phyloP scores from a whole-genome alignment of 2,329 filamentous ascomycete species.

The Colletotrichum neosansevieriae region DNA sequence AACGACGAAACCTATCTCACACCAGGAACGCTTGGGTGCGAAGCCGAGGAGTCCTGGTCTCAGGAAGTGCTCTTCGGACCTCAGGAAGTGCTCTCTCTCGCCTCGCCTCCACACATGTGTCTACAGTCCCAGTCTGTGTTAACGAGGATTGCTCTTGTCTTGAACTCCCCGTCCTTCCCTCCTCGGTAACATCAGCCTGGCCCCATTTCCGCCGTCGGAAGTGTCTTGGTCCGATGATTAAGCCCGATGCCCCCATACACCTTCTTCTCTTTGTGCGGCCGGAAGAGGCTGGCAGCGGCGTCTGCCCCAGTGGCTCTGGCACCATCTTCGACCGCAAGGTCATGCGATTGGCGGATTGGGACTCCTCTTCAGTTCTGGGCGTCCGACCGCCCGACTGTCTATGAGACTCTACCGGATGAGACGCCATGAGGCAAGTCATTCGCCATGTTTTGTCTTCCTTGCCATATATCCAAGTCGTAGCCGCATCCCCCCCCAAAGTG shows the following conservation, averaged over 20 bases:
- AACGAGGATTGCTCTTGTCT: background rate
- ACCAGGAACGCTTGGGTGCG: slow-evolving; percentile 15
- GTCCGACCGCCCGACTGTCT: slow-evolving; percentile 26
- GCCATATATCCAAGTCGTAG: slow-evolving; percentile 36
- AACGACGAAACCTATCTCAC: slow-evolving; percentile 37
- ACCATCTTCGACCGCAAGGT: background rate
- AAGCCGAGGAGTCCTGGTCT: slow-evolving; percentile 21
- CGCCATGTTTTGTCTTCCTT: slow-evolving; percentile 15
- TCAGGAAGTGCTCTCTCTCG: background rate
- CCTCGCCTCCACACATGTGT: background rate
- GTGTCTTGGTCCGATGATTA: slow-evolving; percentile 29
- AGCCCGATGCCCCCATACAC: slow-evolving; percentile 32
- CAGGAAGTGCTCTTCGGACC: background rate
- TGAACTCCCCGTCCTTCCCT: background rate
- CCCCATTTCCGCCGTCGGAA: slow-evolving; percentile 24
- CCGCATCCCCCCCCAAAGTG: slow-evolving; percentile 9
- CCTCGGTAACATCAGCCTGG: slow-evolving; percentile 11
- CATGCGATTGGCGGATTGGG: slow-evolving; percentile 35
- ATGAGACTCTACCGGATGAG: slow-evolving; percentile 25
- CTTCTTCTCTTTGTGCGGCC: slow-evolving; percentile 28
- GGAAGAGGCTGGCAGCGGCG: slow-evolving; percentile 31
- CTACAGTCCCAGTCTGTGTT: too few species aligned
- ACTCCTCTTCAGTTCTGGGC: slow-evolving; percentile 24
- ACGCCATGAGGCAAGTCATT: slow-evolving; percentile 24
- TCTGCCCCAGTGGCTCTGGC: slow-evolving; percentile 17